These are phyloP conservation scores for Diversispora epigaea DNA, from an alignment of 192 early-diverging fungal genomes.

Conservation along the genomic window DNA sequence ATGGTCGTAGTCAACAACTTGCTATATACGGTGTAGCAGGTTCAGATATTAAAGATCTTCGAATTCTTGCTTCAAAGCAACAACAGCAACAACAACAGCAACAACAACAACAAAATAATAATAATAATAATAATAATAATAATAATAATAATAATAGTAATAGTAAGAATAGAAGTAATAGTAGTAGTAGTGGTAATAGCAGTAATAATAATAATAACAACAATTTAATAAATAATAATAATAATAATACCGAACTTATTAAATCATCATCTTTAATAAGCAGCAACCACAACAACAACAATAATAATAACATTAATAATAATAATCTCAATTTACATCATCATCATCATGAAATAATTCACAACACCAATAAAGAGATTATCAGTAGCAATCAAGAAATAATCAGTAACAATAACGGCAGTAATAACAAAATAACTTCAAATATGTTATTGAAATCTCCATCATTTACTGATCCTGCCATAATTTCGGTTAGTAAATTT, in stretches of 20 bases:
- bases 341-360: too few relatives aligned
- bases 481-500: slow-evolving; percentile 52
- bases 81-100: slow-evolving; percentile 34
- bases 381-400: slow-evolving; percentile 13
- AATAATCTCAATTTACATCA: too few relatives aligned
- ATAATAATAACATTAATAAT: too few relatives aligned
- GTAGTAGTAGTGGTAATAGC: too few relatives aligned
- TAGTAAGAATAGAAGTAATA: not conserved
- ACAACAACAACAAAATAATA: slow-evolving; percentile 13
- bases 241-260: too few relatives aligned
- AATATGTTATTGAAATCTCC: slow-evolving; percentile 28
- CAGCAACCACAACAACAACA: too few relatives aligned
- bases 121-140: not conserved
- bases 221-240: too few relatives aligned
- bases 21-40: slow-evolving; percentile 53
- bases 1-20: slow-evolving; percentile 40
- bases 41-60: slow-evolving; percentile 63
- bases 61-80: slow-evolving; percentile 48
- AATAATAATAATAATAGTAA: too few relatives aligned
- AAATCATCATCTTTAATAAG: too few relatives aligned
- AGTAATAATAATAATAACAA: too few relatives aligned
- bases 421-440: not conserved
- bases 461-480: slow-evolving; percentile 55
- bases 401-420: slow-evolving; percentile 1
- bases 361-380: not conserved